Base-by-base conservation (phyloP, 306 rosid genomes). In the Quercus robur region DNA sequence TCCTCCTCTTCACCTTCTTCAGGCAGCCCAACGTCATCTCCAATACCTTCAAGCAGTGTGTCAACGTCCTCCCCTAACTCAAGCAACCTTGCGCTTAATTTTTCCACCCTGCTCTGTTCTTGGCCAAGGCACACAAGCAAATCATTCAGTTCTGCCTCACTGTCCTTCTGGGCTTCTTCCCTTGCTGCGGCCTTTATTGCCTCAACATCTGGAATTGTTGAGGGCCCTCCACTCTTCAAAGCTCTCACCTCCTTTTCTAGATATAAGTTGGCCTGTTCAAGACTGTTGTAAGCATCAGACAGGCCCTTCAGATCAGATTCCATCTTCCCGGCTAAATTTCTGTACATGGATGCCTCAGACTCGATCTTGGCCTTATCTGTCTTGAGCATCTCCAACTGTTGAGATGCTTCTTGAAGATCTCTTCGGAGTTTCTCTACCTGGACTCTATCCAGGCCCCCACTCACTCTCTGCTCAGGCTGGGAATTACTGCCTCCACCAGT, bases 81-180 rank as follows among this genome's bases (percentile, higher is more conserved):
- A 77, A 89, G 23, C 79, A 95, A 83, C 88, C 97, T 95, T 17
- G 92, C 82, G 63, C 90, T 85, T 28, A 95, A 88, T 63, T 62
- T 90, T 12, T 93, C 97, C 78, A 93, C 99, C 88, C 64, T 95
- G 87, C 93, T 91, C 81, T 95, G 99, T 85, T 95, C 99, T 89
- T 95, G 99, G 21, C 98, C 99, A 0, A 95, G 94, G 93, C 98
- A 95, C 57, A 95, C 98, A 6, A 93, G 96, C 78, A 95, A 80
- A 84, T 95, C 99, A 82, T 88, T 93, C 83, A 93, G 86, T 64
- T 95, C 99, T 49, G 86, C 97, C 78, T 95, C 99, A 38, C 93
- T 93, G 81, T 95, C 99, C 88, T 93, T 91, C 87, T 84, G 96
- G 14, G 96, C 97, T 89, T 90, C 97, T 84, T 93, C 98, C 85